phyloP scores from a whole-genome alignment of 2,329 filamentous ascomycete species.

The Phaeomoniella chlamydospora region DNA sequence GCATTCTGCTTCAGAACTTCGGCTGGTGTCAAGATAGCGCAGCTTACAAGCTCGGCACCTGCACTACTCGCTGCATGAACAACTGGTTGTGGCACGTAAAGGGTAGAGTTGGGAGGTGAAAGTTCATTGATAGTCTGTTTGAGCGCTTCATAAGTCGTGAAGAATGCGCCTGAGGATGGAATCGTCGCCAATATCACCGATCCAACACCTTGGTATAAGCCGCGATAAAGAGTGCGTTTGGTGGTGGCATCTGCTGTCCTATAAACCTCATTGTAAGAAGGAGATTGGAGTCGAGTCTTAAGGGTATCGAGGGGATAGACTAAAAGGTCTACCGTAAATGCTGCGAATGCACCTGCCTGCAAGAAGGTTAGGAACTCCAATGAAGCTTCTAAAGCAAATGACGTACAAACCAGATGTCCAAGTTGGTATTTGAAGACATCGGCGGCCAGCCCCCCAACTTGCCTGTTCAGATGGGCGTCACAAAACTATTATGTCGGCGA shows the following conservation, averaged over 20 bases:
- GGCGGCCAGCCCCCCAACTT: background rate
- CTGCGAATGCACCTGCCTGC: conserved; percentile 66
- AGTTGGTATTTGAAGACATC: conserved; percentile 36
- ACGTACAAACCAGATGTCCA: conserved; percentile 43
- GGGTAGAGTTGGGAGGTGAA: conserved; percentile 26
- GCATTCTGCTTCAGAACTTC: conserved; percentile 92
- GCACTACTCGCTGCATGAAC: conserved; percentile 63
- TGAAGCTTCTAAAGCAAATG: conserved; percentile 1
- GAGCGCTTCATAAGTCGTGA: conserved; percentile 71
- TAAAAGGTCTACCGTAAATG: conserved; percentile 71
- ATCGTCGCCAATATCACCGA: conserved; percentile 74
- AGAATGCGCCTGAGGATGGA: conserved; percentile 83
- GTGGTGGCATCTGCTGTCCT: conserved; percentile 15
- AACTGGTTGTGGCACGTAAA: conserved; percentile 48
- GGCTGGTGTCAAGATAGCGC: conserved; percentile 72
- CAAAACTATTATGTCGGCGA: background rate
- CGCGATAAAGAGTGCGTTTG: conserved; percentile 40
- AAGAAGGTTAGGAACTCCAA: conserved; percentile 1
- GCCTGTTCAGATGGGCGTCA: background rate
- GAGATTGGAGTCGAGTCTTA: conserved; percentile 73
- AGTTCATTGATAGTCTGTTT: conserved; percentile 47
- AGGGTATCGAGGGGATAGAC: conserved; percentile 82
- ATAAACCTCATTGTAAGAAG: conserved; percentile 56
- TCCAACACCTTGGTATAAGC: conserved; percentile 76
- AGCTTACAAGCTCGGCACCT: conserved; percentile 68